Conservation (phyloP, 2,329 filamentous ascomycete species). For the Zarea fungicola region DNA sequence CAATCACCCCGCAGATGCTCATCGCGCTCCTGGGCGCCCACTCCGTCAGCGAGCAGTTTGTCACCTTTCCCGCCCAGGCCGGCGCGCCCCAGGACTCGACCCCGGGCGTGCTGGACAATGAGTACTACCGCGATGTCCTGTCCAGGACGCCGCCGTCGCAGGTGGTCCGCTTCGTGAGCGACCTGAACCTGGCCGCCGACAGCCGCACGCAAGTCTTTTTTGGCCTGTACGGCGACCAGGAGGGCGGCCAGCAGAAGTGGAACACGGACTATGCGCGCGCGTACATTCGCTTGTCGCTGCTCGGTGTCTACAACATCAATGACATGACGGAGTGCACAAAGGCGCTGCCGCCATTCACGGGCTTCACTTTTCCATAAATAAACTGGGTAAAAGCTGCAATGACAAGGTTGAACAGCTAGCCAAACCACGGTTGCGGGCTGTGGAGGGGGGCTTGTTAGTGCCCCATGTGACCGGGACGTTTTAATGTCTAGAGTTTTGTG, state of each 20-base stretch:
- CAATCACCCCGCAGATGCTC: slow-evolving; percentile 42
- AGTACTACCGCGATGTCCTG: slow-evolving; percentile 39
- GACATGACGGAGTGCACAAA: slow-evolving; percentile 47
- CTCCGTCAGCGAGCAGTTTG: slow-evolving; percentile 41
- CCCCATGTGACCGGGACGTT: too few relatives aligned
- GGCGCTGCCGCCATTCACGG: too few relatives aligned
- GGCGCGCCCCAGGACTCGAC: slow-evolving; percentile 45
- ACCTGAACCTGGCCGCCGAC: slow-evolving; percentile 32
- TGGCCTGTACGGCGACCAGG: not conserved
- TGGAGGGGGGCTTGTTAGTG: too few relatives aligned
- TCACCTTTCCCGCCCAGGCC: slow-evolving; percentile 32
- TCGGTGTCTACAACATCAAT: slow-evolving; percentile 52
- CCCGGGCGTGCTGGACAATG: slow-evolving; percentile 45
- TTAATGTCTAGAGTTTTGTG: too few relatives aligned
- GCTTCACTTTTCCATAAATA: too few relatives aligned
- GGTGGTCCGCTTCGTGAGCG: slow-evolving; percentile 36
- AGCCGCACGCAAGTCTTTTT: slow-evolving; percentile 21
- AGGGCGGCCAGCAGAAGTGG: slow-evolving; percentile 32
- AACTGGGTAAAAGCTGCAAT: too few relatives aligned
- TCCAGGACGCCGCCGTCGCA: slow-evolving; percentile 23
- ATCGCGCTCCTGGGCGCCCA: slow-evolving; percentile 50
- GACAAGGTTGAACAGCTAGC: too few relatives aligned
- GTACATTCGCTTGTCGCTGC: slow-evolving; percentile 46
- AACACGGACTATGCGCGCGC: slow-evolving; percentile 43
- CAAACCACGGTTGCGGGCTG: too few relatives aligned